A percentile compares a stretch with the other conserved stretches of the same genome.
Evolutionary conservation across 2,329 filamentous ascomycete genomes (phyloP).

Genomic region (Lasiodiplodia gonubiensis): DNA sequence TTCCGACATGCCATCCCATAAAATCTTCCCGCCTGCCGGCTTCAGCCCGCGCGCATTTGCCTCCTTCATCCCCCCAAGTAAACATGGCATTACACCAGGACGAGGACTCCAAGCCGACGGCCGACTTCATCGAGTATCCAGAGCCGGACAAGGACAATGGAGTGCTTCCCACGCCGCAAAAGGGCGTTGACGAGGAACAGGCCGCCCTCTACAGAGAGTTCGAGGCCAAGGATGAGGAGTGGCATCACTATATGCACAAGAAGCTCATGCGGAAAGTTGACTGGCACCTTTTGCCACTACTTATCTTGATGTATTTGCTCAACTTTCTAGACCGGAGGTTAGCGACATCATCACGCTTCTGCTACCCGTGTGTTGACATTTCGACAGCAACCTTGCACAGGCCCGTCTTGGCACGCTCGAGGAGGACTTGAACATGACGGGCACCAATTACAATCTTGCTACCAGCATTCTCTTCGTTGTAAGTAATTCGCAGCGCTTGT

Average conservation of each 20-base stretch:
- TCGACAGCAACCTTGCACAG: conserved; percentile 73
- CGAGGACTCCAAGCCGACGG: conserved; percentile 13
- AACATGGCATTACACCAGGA: conserved; percentile 3
- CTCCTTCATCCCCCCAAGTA: background rate
- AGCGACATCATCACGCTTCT: background rate
- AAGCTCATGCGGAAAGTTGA: conserved; percentile 41
- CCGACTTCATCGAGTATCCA: conserved; percentile 23
- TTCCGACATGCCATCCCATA: conserved; percentile 5
- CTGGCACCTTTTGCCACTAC: conserved; percentile 37
- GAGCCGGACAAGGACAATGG: conserved; percentile 1
- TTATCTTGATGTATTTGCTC: conserved; percentile 40
- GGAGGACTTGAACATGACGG: conserved; percentile 37
- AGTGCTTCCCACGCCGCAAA: conserved; percentile 1
- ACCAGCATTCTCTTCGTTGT: conserved; percentile 65
- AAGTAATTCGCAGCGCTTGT: background rate
- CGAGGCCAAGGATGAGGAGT: conserved; percentile 21
- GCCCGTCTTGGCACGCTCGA: conserved; percentile 52
- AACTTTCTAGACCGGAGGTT: conserved; percentile 37
- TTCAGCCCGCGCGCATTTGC: background rate
- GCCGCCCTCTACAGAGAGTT: conserved; percentile 17
- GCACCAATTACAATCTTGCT: conserved; percentile 65
- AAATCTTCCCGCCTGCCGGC: background rate
- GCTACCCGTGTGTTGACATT: background rate
- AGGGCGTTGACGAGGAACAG: conserved; percentile 20
- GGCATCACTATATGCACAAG: conserved; percentile 37